Evolutionary conservation across 2,329 filamentous ascomycete genomes (phyloP).

Genomic region (Paracorniculantispora psalliotae): DNA sequence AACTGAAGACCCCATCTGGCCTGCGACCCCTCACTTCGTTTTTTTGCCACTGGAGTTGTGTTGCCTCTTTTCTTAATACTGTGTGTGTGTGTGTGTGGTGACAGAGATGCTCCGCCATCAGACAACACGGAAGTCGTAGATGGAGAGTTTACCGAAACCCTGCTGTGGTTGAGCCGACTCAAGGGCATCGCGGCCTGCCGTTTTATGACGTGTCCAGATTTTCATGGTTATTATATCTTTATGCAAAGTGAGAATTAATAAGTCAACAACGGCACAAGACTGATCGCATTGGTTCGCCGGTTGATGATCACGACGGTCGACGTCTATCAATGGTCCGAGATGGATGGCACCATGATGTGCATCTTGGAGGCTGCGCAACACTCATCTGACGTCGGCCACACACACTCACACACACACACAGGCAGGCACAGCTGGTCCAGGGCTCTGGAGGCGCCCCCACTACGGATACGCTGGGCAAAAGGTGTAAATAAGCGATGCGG

Average conservation of each 20-base stretch:
- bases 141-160: neutral
- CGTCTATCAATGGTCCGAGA: too few species aligned
- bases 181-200: neutral
- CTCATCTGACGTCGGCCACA: neutral
- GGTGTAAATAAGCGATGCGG: too few species aligned
- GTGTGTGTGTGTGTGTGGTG: neutral
- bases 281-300: too few species aligned
- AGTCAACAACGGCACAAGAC: too few species aligned
- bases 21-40: slow-evolving; percentile 5
- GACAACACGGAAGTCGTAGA: too few species aligned
- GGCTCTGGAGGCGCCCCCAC: too few species aligned
- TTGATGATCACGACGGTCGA: too few species aligned
- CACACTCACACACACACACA: neutral
- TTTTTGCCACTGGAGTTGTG: neutral
- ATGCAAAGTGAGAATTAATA: too few species aligned
- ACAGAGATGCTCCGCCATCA: neutral
- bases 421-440: too few species aligned
- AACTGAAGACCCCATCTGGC: neutral
- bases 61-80: neutral
- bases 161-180: neutral
- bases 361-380: neutral
- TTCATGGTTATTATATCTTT: neutral
- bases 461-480: too few species aligned
- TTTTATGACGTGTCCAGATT: neutral
- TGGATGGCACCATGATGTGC: neutral